Conservation (phyloP, 768 basidiomycete species). For the Pholiota molesta region DNA sequence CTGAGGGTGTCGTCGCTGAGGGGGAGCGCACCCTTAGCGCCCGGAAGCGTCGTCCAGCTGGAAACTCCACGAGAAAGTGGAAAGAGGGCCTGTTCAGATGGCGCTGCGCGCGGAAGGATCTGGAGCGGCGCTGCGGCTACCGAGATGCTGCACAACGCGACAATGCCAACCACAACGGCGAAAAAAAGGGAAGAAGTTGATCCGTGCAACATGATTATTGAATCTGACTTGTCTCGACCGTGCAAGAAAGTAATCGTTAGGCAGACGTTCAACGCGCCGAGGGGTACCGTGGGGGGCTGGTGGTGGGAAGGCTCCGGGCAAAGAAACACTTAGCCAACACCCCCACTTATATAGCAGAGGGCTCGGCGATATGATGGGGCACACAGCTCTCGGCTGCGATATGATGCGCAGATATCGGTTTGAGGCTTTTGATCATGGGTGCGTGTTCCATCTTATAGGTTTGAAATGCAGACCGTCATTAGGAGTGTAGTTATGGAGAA, state of each 20-base stretch:
- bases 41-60: constrained; percentile 48
- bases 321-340: neutral
- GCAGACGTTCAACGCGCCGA: constrained; percentile 7
- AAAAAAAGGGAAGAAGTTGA: constrained; percentile 3
- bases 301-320: constrained; percentile 6
- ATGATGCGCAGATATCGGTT: neutral
- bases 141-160: constrained; percentile 4
- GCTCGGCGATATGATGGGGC: neutral
- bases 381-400: neutral
- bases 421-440: neutral
- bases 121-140: constrained; percentile 5
- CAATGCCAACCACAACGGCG: constrained; percentile 1
- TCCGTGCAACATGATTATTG: constrained; percentile 8
- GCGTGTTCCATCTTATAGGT: neutral
- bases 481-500: too few species aligned
- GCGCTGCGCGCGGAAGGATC: constrained; percentile 3
- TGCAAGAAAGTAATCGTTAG: constrained; percentile 8
- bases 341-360: neutral
- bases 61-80: constrained; percentile 4
- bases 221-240: constrained; percentile 7
- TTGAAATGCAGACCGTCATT: neutral
- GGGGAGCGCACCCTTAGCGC: constrained; percentile 34
- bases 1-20: constrained; percentile 48
- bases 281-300: neutral
- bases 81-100: constrained; percentile 4